Conservation (phyloP, 2,329 filamentous ascomycete genomes). For the Xylariaceae sp. region DNA sequence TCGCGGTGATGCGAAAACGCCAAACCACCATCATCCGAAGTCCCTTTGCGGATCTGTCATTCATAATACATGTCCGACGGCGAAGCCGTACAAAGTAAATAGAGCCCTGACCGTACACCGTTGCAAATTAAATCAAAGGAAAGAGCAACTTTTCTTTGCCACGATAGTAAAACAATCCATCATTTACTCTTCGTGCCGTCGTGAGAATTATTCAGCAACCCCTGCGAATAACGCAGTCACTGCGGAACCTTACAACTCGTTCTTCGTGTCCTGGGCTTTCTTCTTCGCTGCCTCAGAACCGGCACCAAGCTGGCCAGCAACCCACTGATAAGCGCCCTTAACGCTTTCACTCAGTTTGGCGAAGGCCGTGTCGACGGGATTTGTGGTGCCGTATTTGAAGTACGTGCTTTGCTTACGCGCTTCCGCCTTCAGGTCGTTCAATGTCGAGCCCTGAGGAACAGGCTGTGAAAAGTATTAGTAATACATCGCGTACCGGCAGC, state of each 20-base stretch:
- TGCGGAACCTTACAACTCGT: slow-evolving; percentile 43
- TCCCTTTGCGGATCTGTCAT: too few relatives aligned
- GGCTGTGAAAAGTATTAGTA: slow-evolving; percentile 30
- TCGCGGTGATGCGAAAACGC: too few relatives aligned
- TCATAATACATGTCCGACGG: too few relatives aligned
- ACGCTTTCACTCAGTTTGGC: slow-evolving; percentile 56
- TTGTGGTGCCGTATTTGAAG: slow-evolving; percentile 70
- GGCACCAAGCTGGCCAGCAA: slow-evolving; percentile 44
- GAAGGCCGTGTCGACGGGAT: slow-evolving; percentile 61
- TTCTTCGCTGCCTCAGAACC: slow-evolving; percentile 47
- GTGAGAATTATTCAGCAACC: too few relatives aligned
- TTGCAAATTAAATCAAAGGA: too few relatives aligned
- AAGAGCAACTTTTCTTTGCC: too few relatives aligned
- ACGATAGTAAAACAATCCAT: too few relatives aligned
- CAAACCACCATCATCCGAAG: too few relatives aligned
- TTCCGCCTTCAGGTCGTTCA: slow-evolving; percentile 66
- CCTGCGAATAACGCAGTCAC: too few relatives aligned
- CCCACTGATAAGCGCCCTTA: slow-evolving; percentile 48
- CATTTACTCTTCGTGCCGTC: too few relatives aligned
- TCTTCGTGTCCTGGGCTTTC: slow-evolving; percentile 42
- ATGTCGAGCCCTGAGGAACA: slow-evolving; percentile 61
- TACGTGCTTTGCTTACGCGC: slow-evolving; percentile 71
- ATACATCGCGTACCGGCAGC: slow-evolving; percentile 12
- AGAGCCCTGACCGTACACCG: too few relatives aligned
- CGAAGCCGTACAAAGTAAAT: too few relatives aligned